phyloP scores from a whole-genome alignment of 1,284 basidiomycete species.

The Leccinum fuscescens region DNA sequence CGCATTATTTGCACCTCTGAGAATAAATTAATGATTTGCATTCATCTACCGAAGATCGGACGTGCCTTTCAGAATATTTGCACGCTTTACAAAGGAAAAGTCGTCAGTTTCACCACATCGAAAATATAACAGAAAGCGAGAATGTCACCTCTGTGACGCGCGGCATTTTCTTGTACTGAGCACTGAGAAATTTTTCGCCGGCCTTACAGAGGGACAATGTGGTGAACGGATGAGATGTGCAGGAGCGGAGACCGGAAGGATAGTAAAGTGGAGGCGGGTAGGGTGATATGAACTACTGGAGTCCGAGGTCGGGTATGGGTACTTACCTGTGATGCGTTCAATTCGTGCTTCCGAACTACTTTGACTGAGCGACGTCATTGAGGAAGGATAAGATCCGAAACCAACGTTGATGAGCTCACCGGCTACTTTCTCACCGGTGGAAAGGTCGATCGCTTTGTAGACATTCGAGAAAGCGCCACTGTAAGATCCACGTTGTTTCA shows the following conservation, averaged over 20 bases:
- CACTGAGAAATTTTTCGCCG: conserved; percentile 89
- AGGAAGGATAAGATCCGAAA: not conserved
- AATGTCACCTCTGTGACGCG: conserved; percentile 90
- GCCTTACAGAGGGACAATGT: conserved; percentile 53
- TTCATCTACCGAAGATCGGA: not conserved
- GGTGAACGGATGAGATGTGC: conserved; percentile 18
- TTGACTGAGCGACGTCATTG: conserved; percentile 62
- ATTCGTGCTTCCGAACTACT: conserved; percentile 95
- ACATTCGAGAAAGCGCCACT: conserved; percentile 99
- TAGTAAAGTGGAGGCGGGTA: conserved; percentile 1
- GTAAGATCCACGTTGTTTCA: conserved; percentile 10
- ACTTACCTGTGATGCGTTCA: conserved; percentile 94
- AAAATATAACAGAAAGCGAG: conserved; percentile 29
- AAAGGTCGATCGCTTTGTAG: conserved; percentile 86
- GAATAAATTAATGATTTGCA: conserved; percentile 7
- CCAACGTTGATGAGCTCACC: conserved; percentile 45
- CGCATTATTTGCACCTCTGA: conserved; percentile 99
- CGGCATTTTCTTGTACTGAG: conserved; percentile 93
- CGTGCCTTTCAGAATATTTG: conserved; percentile 92
- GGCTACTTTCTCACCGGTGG: conserved; percentile 82
- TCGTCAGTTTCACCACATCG: conserved; percentile 18
- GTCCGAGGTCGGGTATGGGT: conserved; percentile 10
- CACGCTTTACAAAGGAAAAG: conserved; percentile 60
- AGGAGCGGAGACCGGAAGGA: conserved; percentile 15
- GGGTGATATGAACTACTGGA: conserved; percentile 36